Conservation (phyloP, 495 filamentous ascomycete genomes). For the Penicillium paradoxum region DNA sequence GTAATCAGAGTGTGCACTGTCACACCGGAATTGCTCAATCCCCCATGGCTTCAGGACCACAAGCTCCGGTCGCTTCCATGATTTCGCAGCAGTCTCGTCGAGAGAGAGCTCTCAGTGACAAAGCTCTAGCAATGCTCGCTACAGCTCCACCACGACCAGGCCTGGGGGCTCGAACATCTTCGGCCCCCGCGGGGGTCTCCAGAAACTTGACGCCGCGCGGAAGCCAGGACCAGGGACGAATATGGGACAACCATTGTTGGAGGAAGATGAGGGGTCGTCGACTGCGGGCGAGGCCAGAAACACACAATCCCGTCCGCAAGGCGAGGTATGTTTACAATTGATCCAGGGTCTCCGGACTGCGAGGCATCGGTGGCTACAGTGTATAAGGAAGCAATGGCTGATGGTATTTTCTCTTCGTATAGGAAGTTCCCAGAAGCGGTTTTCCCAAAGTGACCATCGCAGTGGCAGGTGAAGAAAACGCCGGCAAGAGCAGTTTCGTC, state of each 20-base stretch:
- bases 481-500: slow-evolving; percentile 89
- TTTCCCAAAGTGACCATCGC: slow-evolving; percentile 69
- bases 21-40: slow-evolving; percentile 4
- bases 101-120: slow-evolving; percentile 34
- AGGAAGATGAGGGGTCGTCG: slow-evolving; percentile 30
- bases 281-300: slow-evolving; percentile 11
- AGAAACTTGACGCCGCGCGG: slow-evolving; percentile 24
- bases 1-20: slow-evolving; percentile 17
- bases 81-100: slow-evolving; percentile 18
- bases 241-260: slow-evolving; percentile 27
- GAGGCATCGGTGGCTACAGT: not conserved
- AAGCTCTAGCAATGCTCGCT: slow-evolving; percentile 22
- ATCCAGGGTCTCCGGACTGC: not conserved
- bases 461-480: slow-evolving; percentile 72
- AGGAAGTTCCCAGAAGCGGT: slow-evolving; percentile 26
- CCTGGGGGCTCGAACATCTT: slow-evolving; percentile 32
- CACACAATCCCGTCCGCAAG: slow-evolving; percentile 12
- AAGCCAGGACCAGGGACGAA: slow-evolving; percentile 18
- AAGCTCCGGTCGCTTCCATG: slow-evolving; percentile 13
- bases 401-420: slow-evolving; percentile 4
- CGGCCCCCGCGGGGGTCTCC: slow-evolving; percentile 30
- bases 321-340: slow-evolving; percentile 13
- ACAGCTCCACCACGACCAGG: slow-evolving; percentile 26
- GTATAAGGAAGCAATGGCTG: slow-evolving; percentile 11
- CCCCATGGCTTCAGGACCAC: slow-evolving; percentile 18